Evolutionary conservation across 2,329 filamentous ascomycete species (phyloP).

Genomic region (Pestalotiopsis sp.): DNA sequence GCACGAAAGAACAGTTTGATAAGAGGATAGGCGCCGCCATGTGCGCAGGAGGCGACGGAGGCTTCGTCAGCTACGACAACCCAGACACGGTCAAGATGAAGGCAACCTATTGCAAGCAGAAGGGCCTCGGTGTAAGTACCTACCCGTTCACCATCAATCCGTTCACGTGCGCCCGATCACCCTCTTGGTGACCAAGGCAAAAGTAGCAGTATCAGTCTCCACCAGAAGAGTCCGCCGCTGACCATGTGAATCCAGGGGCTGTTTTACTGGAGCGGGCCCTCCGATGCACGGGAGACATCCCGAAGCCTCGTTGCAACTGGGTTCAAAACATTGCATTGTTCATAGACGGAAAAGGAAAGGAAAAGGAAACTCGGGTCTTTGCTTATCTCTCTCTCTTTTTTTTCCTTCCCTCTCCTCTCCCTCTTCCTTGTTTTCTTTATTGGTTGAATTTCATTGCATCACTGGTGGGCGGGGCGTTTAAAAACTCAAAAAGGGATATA

Average conservation of each 20-base stretch:
- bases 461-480: too few relatives aligned
- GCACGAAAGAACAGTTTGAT: constrained; percentile 69
- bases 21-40: constrained; percentile 69
- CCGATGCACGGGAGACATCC: constrained; percentile 62
- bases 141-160: neutral
- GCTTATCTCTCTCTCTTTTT: neutral
- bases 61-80: constrained; percentile 81
- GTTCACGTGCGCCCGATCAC: constrained; percentile 8
- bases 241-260: constrained; percentile 55
- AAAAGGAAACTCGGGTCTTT: neutral
- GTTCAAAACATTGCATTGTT: constrained; percentile 59
- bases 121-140: constrained; percentile 63
- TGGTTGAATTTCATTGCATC: too few relatives aligned
- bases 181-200: neutral
- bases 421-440: neutral
- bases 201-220: neutral
- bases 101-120: constrained; percentile 71
- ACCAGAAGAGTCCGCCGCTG: neutral
- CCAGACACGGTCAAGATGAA: constrained; percentile 76
- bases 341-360: constrained; percentile 20
- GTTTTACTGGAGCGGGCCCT: constrained; percentile 82
- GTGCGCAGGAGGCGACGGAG: constrained; percentile 73
- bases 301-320: constrained; percentile 62
- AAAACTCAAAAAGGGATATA: too few relatives aligned
- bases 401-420: neutral